Conservation (phyloP, 768 basidiomycete species). For the Pilatotrama ljubarskyi region DNA sequence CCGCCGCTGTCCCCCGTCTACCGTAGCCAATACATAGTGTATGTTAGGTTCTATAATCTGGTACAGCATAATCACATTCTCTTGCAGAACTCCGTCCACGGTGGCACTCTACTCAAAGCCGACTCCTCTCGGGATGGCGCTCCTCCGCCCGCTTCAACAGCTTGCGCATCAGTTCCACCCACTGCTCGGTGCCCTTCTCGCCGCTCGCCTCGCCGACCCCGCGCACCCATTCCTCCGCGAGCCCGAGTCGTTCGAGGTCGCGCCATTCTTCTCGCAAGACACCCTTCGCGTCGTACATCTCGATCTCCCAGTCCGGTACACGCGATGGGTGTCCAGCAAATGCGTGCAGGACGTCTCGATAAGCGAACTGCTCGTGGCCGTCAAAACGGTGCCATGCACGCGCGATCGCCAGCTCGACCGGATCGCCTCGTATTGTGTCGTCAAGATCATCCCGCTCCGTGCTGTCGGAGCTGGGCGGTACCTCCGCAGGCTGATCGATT, state of each 20-base stretch:
- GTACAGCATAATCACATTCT: background rate
- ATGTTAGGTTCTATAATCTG: background rate
- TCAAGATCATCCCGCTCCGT: background rate
- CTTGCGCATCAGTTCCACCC: slow-evolving; percentile 51
- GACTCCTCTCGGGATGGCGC: slow-evolving; percentile 15
- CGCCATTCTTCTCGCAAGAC: slow-evolving; percentile 58
- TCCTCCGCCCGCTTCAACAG: slow-evolving; percentile 36
- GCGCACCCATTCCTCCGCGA: slow-evolving; percentile 59
- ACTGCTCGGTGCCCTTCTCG: slow-evolving; percentile 53
- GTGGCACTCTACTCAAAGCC: background rate
- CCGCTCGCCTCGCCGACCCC: slow-evolving; percentile 69
- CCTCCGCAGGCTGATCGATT: background rate
- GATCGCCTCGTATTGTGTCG: slow-evolving; percentile 21
- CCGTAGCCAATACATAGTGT: slow-evolving; percentile 1
- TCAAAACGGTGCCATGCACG: slow-evolving; percentile 58
- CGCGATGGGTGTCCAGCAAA: slow-evolving; percentile 34
- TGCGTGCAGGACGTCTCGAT: slow-evolving; percentile 59
- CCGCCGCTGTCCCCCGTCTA: background rate
- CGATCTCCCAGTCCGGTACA: slow-evolving; percentile 58
- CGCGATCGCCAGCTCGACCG: slow-evolving; percentile 43
- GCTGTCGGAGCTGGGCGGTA: background rate
- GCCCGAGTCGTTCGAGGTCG: slow-evolving; percentile 53
- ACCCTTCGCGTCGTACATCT: slow-evolving; percentile 50
- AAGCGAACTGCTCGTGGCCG: slow-evolving; percentile 60
- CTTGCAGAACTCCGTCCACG: background rate